Evolutionary conservation across 805 yeast genomes (phyloP), one percentile per base, ranked within the genome.

Genomic region (Wickerhamiella siamensis): DNA sequence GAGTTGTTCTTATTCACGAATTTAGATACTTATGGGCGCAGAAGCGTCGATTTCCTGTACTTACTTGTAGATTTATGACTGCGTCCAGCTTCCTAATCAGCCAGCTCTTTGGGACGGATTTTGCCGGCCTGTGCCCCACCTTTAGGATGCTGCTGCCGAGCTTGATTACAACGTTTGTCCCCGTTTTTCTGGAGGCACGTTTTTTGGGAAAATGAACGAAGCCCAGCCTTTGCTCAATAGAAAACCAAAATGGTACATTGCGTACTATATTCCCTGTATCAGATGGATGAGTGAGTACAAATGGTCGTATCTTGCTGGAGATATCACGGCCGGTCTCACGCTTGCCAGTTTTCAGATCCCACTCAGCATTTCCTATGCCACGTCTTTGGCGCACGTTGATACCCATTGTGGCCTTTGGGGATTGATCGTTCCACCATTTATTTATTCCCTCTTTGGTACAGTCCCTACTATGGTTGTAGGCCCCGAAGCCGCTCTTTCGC

Each of bases 321-420:
- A 88, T 54, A 53, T 82, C 6, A 60, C 79, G 15, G 94, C 95
- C 2, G 97, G 98, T 0, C 53, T 84, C 4, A 77, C 96, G 0
- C 59, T 87, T 29, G 95, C 95, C 0, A 79, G 91, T 4, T 88
- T 86, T 60, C 96, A 87, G 57, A 75, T 88, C 38, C 97, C 98
- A 1, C 64, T 88, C 41, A 79, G 86, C n/a, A 69, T 78, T 70
- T 73, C 81, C 2, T 80, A 80, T 53, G 91, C 95, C 3, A 77
- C 83, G 0, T 77, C 93, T 0, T 66, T 86, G 36, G 93, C 94
- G 2, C 83, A 78, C 51, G 78, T 83, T 10, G 88, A 91, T 9
- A 83, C 94, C 0, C 59, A 79, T 2, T 74, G 80, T 48, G 95
- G 95, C 0, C 64, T 87, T 6, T 72, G 77, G 48, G 83, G 86